phyloP scores from a whole-genome alignment of 352 stramenopile genomes.

The Globisporangium mamillatum region DNA sequence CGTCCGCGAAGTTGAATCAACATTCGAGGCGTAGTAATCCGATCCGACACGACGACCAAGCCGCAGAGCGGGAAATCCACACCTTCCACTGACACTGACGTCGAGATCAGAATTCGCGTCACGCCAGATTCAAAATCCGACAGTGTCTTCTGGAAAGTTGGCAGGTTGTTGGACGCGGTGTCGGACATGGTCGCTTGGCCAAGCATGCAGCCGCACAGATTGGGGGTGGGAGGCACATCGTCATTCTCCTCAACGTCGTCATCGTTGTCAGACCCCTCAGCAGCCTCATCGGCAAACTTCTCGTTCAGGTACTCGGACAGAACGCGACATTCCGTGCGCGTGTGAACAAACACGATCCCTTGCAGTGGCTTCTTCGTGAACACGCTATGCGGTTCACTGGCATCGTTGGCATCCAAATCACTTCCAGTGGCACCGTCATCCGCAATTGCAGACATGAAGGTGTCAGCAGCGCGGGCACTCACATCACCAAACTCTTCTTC shows the following conservation, averaged over 20 bases:
- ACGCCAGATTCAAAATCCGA: slow-evolving; percentile 52
- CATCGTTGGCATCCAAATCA: not conserved
- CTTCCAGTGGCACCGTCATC: not conserved
- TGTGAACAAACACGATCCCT: slow-evolving; percentile 85
- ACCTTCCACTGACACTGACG: slow-evolving; percentile 71
- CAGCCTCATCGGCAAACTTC: slow-evolving; percentile 29
- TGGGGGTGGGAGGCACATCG: not conserved
- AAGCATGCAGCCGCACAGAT: slow-evolving; percentile 61
- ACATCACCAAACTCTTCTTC: not conserved
- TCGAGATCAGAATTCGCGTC: slow-evolving; percentile 67
- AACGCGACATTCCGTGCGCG: slow-evolving; percentile 74
- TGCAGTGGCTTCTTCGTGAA: slow-evolving; percentile 26
- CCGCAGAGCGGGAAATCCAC: slow-evolving; percentile 78
- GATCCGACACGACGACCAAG: slow-evolving; percentile 62
- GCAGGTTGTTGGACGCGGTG: slow-evolving; percentile 53
- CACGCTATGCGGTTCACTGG: not conserved
- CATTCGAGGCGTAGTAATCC: slow-evolving; percentile 50
- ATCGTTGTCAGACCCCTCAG: slow-evolving; percentile 20
- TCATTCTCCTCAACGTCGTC: slow-evolving; percentile 6
- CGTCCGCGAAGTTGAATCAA: slow-evolving; percentile 74
- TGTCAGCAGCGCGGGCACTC: not conserved
- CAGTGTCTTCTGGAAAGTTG: slow-evolving; percentile 56
- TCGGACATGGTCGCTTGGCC: slow-evolving; percentile 51
- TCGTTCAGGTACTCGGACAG: slow-evolving; percentile 78
- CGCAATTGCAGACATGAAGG: slow-evolving; percentile 8